Base-by-base conservation (phyloP, 257 asterid species). In the Capsicum baccatum region DNA sequence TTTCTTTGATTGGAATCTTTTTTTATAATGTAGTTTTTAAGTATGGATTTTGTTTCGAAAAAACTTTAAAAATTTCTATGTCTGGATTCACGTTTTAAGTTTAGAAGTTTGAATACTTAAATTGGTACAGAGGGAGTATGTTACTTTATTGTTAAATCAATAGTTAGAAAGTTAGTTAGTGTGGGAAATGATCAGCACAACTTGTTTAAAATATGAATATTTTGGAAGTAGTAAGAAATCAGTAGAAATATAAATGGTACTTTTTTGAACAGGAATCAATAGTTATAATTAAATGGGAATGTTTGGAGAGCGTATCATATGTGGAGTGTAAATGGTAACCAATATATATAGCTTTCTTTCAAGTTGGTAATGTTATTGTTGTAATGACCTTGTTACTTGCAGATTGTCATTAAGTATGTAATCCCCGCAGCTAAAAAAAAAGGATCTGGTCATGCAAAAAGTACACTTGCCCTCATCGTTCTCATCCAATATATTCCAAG, bases 401-500 rank as follows among this genome's bases (percentile, higher is more conserved):
- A 94, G 98, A 89, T 96, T 90, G 95, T 96, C 54, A 94, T 90
- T n/a, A 87, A 91, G 92, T 91, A 88, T 78, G 91, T 97, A 7
- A 92, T 95, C 85, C 99, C 98, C n/a, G 96, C 97, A 0, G 88
- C 95, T 0, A 92, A 89, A 84, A 63, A 86, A 2, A 90, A 85
- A 0, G 94, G 96, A 19, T 82, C 92, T 55, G 98, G 97, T 67
- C 97, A 91, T 15, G 84, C 95, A 12, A 90, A 92, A 90, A 92
- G 91, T 89, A 96, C 97, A 9, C 93, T 96, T 35, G 97, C 98
- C 64, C 98, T 96, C 3, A 94, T 96, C 35, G 98, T 94, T 88
- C 97, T 97, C 37, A 86, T 94, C 85, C 99, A 97, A 39, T 97
- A 97, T 76, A 88, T 97, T 44, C 98, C 98, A 2, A 85, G 98